Evolutionary conservation across 2,329 filamentous ascomycete genomes (phyloP), one percentile per base, ranked within the genome.

Genomic region (Sordariomycetes sp.): DNA sequence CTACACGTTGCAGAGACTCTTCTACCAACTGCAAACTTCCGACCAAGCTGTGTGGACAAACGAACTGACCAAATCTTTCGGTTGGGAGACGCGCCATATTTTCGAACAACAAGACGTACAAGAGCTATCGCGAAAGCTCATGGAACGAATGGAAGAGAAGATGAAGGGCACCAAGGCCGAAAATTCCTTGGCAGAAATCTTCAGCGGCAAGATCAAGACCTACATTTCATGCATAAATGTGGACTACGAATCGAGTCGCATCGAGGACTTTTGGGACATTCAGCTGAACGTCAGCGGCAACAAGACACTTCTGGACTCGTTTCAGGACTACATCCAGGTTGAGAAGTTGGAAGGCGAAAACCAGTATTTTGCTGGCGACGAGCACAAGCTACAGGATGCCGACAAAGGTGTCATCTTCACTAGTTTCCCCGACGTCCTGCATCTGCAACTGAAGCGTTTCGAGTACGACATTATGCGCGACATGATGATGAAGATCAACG

Each of bases 31-130:
- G 15, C 92, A 98, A 56, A 94, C 87, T 10, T 90, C 82, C 25
- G 79, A 80, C 33, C 64, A 69, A 23, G 86, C 93, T 1, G 90
- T 98, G 3, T 76, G 85, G 25, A 98, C 92, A 2, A 87, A 82
- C 33, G 92, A 98, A 53, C 73, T 98, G 25, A 98, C 92, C 6
- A 85, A 86, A 45, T 96, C 92, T 0, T 98, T 98, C 55, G 92
- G 92, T 17, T 98, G 92, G 92, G 90, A 98, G 50, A 94, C 90
- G 3, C 78, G 87, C 43, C 90, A 98, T 53, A 94, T 96, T 34
- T 98, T 98, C 48, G 90, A 96, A 61, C 92, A 98, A 55, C 92
- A 98, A 58, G 92, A 98, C 59, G 92, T 98, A 8, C 92, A 98
- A 56, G 92, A 98, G 56, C 68, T 98, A 21, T 96, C 88, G 21